Evolutionary conservation across 371 early-diverging fungal species (phyloP).

Genomic region (Lichtheimia ramosa): DNA sequence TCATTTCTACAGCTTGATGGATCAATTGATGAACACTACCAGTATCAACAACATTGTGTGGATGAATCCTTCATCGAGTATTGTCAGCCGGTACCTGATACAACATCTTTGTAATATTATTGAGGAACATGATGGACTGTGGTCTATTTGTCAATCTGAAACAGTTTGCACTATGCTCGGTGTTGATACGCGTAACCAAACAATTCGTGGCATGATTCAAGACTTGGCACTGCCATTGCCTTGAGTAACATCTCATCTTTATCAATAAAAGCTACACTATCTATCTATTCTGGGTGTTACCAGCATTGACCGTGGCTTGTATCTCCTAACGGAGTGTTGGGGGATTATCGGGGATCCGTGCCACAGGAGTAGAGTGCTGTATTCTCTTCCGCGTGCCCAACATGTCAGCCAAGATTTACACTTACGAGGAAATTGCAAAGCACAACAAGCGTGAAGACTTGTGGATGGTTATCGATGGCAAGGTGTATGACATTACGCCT

Average conservation of each 20-base stretch:
- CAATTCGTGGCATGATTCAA: no score
- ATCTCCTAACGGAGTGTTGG: no score
- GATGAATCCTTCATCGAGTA: conserved; percentile 1
- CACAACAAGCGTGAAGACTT: conserved; percentile 60
- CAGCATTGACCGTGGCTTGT: no score
- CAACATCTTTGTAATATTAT: neutral
- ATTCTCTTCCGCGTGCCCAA: neutral
- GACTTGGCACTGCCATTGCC: no score
- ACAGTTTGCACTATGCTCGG: neutral
- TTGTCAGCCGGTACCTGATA: neutral
- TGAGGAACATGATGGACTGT: neutral
- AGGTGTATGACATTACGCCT: conserved; percentile 82
- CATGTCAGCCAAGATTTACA: conserved; percentile 8
- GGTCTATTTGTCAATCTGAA: conserved; percentile 1
- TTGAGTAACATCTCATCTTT: no score
- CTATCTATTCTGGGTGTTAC: no score
- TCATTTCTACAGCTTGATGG: no score
- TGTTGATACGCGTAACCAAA: neutral
- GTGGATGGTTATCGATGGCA: conserved; percentile 76
- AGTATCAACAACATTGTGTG: neutral
- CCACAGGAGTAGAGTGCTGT: no score
- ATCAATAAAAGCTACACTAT: no score
- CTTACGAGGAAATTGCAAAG: conserved; percentile 60
- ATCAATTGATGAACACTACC: no score
- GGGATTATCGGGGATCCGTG: no score